Conservation (phyloP, 164 flowering plant genomes). For the Vitis amurensis region DNA sequence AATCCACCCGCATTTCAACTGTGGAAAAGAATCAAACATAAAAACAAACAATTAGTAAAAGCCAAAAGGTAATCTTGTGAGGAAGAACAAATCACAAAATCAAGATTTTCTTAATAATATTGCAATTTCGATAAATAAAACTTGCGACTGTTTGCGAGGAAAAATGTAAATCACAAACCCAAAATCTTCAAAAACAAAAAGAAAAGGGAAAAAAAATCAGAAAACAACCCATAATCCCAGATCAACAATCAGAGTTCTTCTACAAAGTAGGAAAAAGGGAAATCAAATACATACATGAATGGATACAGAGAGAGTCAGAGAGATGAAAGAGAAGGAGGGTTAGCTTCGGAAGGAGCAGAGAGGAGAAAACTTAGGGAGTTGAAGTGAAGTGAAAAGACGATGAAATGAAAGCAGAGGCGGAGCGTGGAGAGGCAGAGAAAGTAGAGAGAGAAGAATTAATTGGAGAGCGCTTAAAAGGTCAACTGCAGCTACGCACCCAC, state of each 20-base stretch:
- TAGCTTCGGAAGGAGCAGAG: not conserved
- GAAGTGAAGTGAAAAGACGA: not conserved
- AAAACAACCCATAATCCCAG: no score
- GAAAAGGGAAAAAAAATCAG: no score
- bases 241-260: no score
- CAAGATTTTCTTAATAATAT: no score
- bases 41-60: not conserved
- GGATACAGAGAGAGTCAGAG: not conserved
- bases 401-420: not conserved
- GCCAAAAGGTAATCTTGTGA: not conserved
- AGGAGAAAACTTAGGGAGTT: not conserved
- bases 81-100: no score
- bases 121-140: no score
- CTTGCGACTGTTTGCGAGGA: no score
- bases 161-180: no score
- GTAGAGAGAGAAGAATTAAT: no score
- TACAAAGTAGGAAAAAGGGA: no score
- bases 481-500: conserved; percentile 1
- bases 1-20: not conserved
- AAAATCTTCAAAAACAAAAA: no score
- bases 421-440: no score
- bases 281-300: not conserved
- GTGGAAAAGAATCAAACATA: not conserved
- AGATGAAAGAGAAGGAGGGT: not conserved
- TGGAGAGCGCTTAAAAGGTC: not conserved